Base-by-base conservation (phyloP, 1,139 yeast species). In the Hyphopichia buzzinii region DNA sequence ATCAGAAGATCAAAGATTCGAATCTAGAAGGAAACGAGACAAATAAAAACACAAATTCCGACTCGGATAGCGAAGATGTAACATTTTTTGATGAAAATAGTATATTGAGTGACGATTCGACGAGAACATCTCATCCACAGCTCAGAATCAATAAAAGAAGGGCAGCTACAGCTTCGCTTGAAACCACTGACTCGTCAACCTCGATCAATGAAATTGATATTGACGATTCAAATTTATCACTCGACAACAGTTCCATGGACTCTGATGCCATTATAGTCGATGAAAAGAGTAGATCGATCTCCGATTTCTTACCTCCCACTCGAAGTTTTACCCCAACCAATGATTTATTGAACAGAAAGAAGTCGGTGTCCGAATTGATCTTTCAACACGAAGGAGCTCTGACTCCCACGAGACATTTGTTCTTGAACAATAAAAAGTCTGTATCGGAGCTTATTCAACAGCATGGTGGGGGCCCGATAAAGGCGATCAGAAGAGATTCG, bases 371-470 rank as follows among this genome's bases (percentile, higher is more conserved):
- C 24, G 32, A 33, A 16, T 24, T 33, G 13, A 29, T 33, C n/a
- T 19, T 28, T 11, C 36, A 33, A 17, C 36, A 33, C 12, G 32
- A 29, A 33, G 32, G 32, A n/a, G 17, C 24, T 17, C 16, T 26
- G 3, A 11, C 23, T 15, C 26, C 32, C 4, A 27, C 12, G 7
- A 21, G 26, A 13, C 12, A 8, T 8, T 5, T 7, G 6, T 13
- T 30, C 6, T 16, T 30, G 14, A 23, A 17, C 15, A 11, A 28
- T 11, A 33, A 24, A 24, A 33, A 29, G 22, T 33, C 36, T 4
- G 36, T 33, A 5, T 23, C 32, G 17, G 36, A 33, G 24, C 26
- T 33, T 5, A 29, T 33, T 23, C 31, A 33, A 17, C 36, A 33
- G 23, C 36, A 33, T 13, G 36, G 30, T 8, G 35, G 36, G 17